Percentiles rank a stretch among this genome's conserved stretches.
Evolutionary conservation across 164 flowering plant species (phyloP).

Genomic region (Protea cynaroides): DNA sequence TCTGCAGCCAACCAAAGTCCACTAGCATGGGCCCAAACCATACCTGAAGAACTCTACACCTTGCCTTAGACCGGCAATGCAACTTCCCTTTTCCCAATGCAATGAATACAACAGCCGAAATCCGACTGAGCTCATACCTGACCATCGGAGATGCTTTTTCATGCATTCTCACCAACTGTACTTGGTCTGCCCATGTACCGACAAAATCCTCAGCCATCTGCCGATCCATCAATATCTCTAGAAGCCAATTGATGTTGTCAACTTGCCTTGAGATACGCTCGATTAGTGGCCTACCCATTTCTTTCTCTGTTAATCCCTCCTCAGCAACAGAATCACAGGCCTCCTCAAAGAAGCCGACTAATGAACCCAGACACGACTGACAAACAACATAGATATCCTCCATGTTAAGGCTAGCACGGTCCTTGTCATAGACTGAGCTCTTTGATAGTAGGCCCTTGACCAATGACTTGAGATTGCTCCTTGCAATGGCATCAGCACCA

Average conservation of each 20-base stretch:
- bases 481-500: conserved; percentile 48
- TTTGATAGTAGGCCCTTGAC: conserved; percentile 77
- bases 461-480: conserved; percentile 65
- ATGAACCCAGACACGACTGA: conserved; percentile 42
- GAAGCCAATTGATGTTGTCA: conserved; percentile 78
- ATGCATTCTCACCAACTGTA: conserved; percentile 47
- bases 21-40: conserved; percentile 83
- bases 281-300: conserved; percentile 40
- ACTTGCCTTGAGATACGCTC: conserved; percentile 72
- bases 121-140: conserved; percentile 81
- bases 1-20: conserved; percentile 90
- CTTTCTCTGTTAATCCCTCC: conserved; percentile 20
- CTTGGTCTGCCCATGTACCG: conserved; percentile 63
- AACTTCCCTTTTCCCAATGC: conserved; percentile 74
- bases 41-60: conserved; percentile 41
- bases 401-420: conserved; percentile 48
- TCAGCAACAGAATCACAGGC: conserved; percentile 25
- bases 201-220: conserved; percentile 88
- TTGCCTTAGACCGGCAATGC: conserved; percentile 53
- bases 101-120: conserved; percentile 62
- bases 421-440: conserved; percentile 77
- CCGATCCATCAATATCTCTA: conserved; percentile 68
- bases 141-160: conserved; percentile 64
- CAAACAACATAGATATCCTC: conserved; percentile 60
- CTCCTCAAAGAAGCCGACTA: conserved; percentile 49